Conservation (phyloP, 2,329 filamentous ascomycete genomes). For the Triangularia verruculosa region DNA sequence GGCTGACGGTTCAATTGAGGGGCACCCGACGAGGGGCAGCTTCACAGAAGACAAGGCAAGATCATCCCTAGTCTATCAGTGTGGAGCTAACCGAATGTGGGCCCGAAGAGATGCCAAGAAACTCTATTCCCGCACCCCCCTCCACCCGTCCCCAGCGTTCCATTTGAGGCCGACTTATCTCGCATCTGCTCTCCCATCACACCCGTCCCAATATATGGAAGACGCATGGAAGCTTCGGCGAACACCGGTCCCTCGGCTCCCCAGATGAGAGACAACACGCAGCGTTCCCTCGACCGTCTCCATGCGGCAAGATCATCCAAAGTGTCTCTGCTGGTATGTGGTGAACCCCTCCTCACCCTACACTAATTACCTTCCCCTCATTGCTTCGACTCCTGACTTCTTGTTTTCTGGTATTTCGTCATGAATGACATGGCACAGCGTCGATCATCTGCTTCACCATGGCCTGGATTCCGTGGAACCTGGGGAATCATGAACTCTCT, state of each 20-base stretch:
- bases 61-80: background rate
- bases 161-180: conserved; percentile 1
- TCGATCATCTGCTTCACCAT: background rate
- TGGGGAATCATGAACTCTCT: background rate
- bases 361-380: background rate
- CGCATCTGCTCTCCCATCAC: background rate
- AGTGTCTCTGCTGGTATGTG: background rate
- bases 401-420: background rate
- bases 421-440: background rate
- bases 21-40: background rate
- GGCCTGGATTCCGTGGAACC: background rate
- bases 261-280: background rate
- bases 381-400: background rate
- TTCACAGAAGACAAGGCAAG: background rate
- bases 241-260: conserved; percentile 4
- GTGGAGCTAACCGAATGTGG: background rate
- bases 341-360: background rate
- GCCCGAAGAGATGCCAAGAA: background rate
- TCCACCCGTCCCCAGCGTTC: background rate
- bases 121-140: background rate
- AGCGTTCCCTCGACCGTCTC: background rate
- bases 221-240: conserved; percentile 12
- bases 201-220: conserved; percentile 8
- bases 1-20: background rate
- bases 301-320: background rate